Conservation (phyloP, 108 stramenopile genomes). For the Skeletonema costatum region DNA sequence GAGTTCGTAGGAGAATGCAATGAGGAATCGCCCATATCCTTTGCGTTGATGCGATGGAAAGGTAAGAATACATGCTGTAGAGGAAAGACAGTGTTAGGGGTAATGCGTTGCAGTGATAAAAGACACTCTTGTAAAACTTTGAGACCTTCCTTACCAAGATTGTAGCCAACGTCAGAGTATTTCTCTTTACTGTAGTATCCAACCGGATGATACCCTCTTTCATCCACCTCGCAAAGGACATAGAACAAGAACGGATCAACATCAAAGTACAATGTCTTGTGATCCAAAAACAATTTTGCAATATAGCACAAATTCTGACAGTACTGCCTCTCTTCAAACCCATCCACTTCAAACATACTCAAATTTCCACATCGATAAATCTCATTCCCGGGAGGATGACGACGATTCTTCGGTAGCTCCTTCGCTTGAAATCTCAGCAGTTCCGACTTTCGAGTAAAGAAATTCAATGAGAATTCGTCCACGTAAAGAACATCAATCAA, state of each 20-base stretch:
- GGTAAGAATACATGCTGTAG: conserved; percentile 94
- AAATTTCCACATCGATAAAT: conserved; percentile 75
- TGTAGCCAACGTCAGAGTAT: conserved; percentile 98
- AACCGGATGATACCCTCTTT: conserved; percentile 85
- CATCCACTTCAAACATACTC: conserved; percentile 83
- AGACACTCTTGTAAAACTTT: neutral
- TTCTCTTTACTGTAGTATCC: conserved; percentile 99
- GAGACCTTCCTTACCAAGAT: conserved; percentile 52
- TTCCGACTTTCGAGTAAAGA: conserved; percentile 92
- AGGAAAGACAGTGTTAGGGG: neutral
- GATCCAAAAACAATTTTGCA: conserved; percentile 99
- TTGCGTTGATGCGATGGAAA: conserved; percentile 99
- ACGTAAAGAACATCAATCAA: conserved; percentile 94
- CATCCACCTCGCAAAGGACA: conserved; percentile 93
- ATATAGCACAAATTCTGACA: conserved; percentile 98
- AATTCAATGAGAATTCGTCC: conserved; percentile 94
- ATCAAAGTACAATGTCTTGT: conserved; percentile 99
- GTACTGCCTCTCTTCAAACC: conserved; percentile 86
- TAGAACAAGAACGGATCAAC: conserved; percentile 99
- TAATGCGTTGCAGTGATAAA: neutral
- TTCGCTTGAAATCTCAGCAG: conserved; percentile 86
- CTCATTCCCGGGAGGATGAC: conserved; percentile 92
- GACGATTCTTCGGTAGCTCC: conserved; percentile 45
- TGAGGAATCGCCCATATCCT: conserved; percentile 98
- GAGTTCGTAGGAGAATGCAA: conserved; percentile 97